Conservation (phyloP, 768 basidiomycete species). For the Lyophyllum semitale region DNA sequence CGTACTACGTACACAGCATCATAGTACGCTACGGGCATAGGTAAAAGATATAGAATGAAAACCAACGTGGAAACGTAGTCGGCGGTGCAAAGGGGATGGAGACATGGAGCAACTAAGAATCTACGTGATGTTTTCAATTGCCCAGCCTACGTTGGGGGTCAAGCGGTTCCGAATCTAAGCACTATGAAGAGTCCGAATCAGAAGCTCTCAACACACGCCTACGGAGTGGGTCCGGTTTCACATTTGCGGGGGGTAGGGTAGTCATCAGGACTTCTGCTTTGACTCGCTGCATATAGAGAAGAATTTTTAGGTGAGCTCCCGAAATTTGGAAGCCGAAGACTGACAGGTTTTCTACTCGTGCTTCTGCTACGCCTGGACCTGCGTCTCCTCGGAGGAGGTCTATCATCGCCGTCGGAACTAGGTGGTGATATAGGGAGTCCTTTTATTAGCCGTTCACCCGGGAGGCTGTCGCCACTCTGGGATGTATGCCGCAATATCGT, state of each 20-base stretch:
- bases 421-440: slow-evolving; percentile 1
- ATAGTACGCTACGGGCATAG: too few relatives aligned
- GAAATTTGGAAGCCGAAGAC: slow-evolving; percentile 1
- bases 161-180: neutral
- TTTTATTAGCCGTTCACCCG: neutral
- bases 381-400: slow-evolving; percentile 18
- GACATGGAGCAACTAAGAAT: neutral
- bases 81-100: neutral
- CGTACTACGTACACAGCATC: too few relatives aligned
- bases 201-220: slow-evolving; percentile 46
- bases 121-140: slow-evolving; percentile 1
- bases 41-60: too few relatives aligned
- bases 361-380: slow-evolving; percentile 26
- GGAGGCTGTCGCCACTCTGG: slow-evolving; percentile 9
- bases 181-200: slow-evolving; percentile 25
- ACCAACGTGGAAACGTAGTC: neutral
- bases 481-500: slow-evolving; percentile 28
- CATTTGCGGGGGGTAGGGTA: slow-evolving; percentile 30
- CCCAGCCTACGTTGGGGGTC: neutral
- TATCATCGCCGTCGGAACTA: slow-evolving; percentile 19
- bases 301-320: neutral
- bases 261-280: slow-evolving; percentile 31
- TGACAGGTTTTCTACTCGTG: slow-evolving; percentile 23
- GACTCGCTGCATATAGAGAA: slow-evolving; percentile 18
- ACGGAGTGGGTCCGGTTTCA: slow-evolving; percentile 36